phyloP scores from a whole-genome alignment of 495 filamentous ascomycete species.

The Collariella sp. region DNA sequence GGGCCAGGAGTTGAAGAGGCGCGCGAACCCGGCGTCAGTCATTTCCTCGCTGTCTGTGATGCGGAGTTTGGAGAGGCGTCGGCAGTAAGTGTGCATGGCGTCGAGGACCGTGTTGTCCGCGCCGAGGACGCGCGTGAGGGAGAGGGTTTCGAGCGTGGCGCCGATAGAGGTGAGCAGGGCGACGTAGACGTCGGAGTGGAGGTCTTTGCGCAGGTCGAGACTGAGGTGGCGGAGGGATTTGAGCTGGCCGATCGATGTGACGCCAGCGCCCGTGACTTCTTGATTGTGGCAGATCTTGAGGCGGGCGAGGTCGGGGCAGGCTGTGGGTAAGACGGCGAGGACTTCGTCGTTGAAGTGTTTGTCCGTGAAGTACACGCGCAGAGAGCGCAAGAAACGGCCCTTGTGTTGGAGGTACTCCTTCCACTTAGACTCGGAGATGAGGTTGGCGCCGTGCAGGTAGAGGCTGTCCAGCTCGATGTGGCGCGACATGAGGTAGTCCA shows the following conservation, averaged over 20 bases:
- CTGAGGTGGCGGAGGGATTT: slow-evolving; percentile 60
- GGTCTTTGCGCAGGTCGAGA: slow-evolving; percentile 50
- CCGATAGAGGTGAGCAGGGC: slow-evolving; percentile 54
- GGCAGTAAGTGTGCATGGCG: slow-evolving; percentile 59
- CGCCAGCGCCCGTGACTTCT: slow-evolving; percentile 36
- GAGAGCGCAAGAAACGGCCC: slow-evolving; percentile 51
- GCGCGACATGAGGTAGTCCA: slow-evolving; percentile 70
- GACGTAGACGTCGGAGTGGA: slow-evolving; percentile 48
- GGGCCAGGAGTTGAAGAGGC: slow-evolving; percentile 66
- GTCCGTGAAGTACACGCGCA: slow-evolving; percentile 70
- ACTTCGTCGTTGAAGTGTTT: slow-evolving; percentile 51
- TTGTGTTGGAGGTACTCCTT: slow-evolving; percentile 51
- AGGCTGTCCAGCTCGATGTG: slow-evolving; percentile 51
- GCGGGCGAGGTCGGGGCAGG: slow-evolving; percentile 55
- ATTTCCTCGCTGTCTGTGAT: slow-evolving; percentile 64
- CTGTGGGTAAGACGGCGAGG: slow-evolving; percentile 41
- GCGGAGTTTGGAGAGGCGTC: slow-evolving; percentile 61
- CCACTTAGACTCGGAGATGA: slow-evolving; percentile 67
- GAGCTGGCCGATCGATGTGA: slow-evolving; percentile 48
- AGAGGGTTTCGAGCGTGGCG: slow-evolving; percentile 57
- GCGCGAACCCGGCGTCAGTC: slow-evolving; percentile 60
- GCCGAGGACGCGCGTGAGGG: slow-evolving; percentile 50
- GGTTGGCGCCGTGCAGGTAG: slow-evolving; percentile 68
- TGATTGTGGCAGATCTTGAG: slow-evolving; percentile 62
- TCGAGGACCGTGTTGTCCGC: slow-evolving; percentile 55